Base-by-base conservation (phyloP, 176 grass and related monocot genomes). In the Pontederia crassipes region DNA sequence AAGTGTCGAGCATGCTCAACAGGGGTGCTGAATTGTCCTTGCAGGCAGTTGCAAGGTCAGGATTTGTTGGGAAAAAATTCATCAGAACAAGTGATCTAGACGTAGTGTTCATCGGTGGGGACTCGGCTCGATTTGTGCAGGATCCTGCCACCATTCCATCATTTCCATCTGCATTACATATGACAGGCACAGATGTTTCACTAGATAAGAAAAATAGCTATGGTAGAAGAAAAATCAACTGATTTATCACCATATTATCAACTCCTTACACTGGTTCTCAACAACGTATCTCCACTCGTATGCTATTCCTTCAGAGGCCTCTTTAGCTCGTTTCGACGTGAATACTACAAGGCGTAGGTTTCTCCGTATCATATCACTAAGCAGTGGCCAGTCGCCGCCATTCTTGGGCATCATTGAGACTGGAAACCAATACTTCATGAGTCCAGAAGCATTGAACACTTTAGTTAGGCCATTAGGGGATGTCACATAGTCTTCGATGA, bases 201-300 rank as follows among this genome's bases (percentile, higher is more conserved):
- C n/a, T 12, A 68, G 17, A 8, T 10, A 62, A 35, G 8, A 15
- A 7, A 17, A 62, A 16, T 28, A 6, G 0, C 6, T 40, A 7
- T 40, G 32, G 32, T 40, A 4, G 32, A 4, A 40, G 32, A 40
- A 40, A 1, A 40, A 40, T 40, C 32, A 40, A 40, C 6, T 40
- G 32, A 4, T 40, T 40, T 40, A 7, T 40, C 32, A 40, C 32
- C 6, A 40, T 40, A 40, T 40, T 40, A 40, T 40, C 32, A 40
- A 13, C 67, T 62, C 60, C 81, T 0, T 69, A 95, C 87, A 96
- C 76, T 97, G 87, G 57, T 91, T 97, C 72, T 97, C 93, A 16
- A 97, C 52, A 27, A 97, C 74, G 73, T 97, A 91, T 53, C 73
- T 65, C 93, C 93, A 92, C 75, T 97, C 81, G 69, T 97, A 83